A percentile compares a stretch with the other conserved stretches of the same genome.
Conservation (phyloP, 306 rosid species). For the Cotoneaster glaucophyllus region DNA sequence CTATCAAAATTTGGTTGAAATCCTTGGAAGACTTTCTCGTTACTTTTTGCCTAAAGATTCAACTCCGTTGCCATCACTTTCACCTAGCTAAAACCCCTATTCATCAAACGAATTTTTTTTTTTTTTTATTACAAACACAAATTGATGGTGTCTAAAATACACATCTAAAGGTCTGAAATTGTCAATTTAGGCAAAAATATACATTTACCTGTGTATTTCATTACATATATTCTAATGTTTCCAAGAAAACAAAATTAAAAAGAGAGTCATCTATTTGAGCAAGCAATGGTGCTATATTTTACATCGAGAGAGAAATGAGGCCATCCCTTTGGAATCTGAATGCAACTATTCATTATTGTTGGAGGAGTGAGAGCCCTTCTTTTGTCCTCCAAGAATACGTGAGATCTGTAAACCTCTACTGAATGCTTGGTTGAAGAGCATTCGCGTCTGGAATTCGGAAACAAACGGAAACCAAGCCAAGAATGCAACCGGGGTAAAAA, state of each 20-base stretch:
- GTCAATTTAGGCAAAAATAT: neutral
- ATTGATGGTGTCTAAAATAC: neutral
- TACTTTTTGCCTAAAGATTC: too few relatives aligned
- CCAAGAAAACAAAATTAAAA: neutral
- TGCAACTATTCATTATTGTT: conserved; percentile 48
- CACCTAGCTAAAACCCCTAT: too few relatives aligned
- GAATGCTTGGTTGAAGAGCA: conserved; percentile 98
- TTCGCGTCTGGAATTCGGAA: conserved; percentile 90
- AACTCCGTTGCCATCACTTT: too few relatives aligned
- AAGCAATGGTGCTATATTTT: neutral
- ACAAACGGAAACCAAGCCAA: conserved; percentile 98
- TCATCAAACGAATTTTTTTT: too few relatives aligned
- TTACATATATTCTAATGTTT: neutral
- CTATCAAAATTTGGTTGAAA: too few relatives aligned
- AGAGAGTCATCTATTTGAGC: neutral
- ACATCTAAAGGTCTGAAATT: neutral
- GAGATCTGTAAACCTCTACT: conserved; percentile 95
- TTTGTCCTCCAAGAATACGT: conserved; percentile 85
- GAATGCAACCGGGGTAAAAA: conserved; percentile 87
- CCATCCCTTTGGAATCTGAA: neutral
- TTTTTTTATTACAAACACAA: too few relatives aligned
- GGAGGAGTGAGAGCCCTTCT: conserved; percentile 60
- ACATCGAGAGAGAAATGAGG: neutral
- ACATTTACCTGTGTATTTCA: neutral
- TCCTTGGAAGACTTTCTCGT: too few relatives aligned